Evolutionary conservation across 129 eudicot species (phyloP).

Genomic region (sunflower (Helianthus annuus)): HanXRQr2.0-SUNRISE NC_035442.2:160196305-160196804

Average conservation of each 20-base stretch:
- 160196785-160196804: neutral
- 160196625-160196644: constrained; percentile 46
- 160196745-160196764: neutral
- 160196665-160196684: constrained; percentile 58
- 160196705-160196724: constrained; percentile 36
- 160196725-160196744: constrained; percentile 64
- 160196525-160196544: constrained; percentile 45
- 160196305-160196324: constrained; percentile 34
- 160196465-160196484: constrained; percentile 35
- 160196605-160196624: constrained; percentile 20
- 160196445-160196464: constrained; percentile 56
- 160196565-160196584: constrained; percentile 44
- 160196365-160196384: constrained; percentile 60
- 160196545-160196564: constrained; percentile 36
- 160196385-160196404: constrained; percentile 79
- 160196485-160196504: constrained; percentile 41
- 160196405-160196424: constrained; percentile 65
- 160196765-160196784: no score
- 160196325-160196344: neutral
- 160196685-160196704: constrained; percentile 62
- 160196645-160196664: constrained; percentile 28
- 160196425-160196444: constrained; percentile 71
- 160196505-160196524: constrained; percentile 65
- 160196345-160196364: neutral
- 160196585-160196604: constrained; percentile 2